These are phyloP conservation scores for Roridomyces roridus DNA, from an alignment of 768 basidiomycete species.

Conservation along the genomic window DNA sequence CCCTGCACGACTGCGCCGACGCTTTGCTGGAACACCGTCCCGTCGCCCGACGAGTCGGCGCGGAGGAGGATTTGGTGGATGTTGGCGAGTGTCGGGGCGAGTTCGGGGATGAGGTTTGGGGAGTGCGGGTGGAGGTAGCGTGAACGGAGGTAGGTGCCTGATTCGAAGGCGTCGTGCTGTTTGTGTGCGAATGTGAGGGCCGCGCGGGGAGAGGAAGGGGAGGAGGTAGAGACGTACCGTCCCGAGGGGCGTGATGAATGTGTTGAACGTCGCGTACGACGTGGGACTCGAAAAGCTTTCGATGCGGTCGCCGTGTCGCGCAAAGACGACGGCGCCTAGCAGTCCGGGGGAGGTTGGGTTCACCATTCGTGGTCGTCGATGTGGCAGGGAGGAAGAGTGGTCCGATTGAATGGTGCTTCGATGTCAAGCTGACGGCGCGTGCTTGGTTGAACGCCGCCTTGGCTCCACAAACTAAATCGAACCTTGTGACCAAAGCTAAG, in stretches of 20 bases:
- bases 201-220: not conserved
- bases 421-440: too few relatives aligned
- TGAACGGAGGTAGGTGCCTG: conserved; percentile 42
- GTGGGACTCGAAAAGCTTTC: conserved; percentile 23
- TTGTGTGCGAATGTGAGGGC: not conserved
- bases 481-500: too few relatives aligned
- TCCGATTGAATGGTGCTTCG: too few relatives aligned
- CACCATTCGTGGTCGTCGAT: too few relatives aligned
- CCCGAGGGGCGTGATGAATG: conserved; percentile 23
- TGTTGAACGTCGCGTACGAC: conserved; percentile 21
- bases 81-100: conserved; percentile 36
- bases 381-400: too few relatives aligned
- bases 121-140: conserved; percentile 49
- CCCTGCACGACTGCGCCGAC: conserved; percentile 60
- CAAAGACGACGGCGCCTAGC: conserved; percentile 19
- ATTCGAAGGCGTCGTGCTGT: conserved; percentile 23
- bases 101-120: conserved; percentile 44
- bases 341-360: conserved; percentile 12
- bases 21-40: conserved; percentile 56
- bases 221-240: conserved; percentile 3
- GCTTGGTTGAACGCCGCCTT: too few relatives aligned
- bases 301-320: conserved; percentile 21
- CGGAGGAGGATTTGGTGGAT: conserved; percentile 46
- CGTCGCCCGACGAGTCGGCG: conserved; percentile 60
- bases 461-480: too few relatives aligned